Conservation (phyloP, 345 rosid genomes). For the Eucalyptus curtisii region DNA sequence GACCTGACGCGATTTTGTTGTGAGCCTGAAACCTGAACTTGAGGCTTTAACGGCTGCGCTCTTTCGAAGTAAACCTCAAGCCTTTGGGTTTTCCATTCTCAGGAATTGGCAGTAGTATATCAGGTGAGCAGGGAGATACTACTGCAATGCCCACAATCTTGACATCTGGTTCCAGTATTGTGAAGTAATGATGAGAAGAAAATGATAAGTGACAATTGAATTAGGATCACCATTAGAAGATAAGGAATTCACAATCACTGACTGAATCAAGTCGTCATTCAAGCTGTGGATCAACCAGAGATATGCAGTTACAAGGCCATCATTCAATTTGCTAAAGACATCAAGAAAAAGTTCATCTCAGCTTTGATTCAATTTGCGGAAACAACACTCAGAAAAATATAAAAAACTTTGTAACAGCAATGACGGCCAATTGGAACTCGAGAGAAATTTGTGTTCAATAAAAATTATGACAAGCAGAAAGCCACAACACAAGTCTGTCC, state of each 20-base stretch:
- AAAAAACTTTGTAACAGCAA: background rate
- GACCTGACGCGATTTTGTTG: conserved; percentile 86
- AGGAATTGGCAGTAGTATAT: conserved; percentile 54
- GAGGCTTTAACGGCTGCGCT: conserved; percentile 64
- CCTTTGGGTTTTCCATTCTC: conserved; percentile 59
- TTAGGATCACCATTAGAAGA: background rate
- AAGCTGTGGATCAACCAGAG: background rate
- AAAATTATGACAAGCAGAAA: background rate
- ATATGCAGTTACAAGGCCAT: background rate
- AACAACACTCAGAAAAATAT: background rate
- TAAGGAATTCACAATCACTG: background rate
- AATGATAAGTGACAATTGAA: background rate
- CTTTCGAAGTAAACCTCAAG: conserved; percentile 78
- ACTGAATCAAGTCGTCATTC: background rate
- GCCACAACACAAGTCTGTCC: background rate
- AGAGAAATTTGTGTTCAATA: background rate
- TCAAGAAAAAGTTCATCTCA: background rate
- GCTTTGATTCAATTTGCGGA: background rate
- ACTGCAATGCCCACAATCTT: conserved; percentile 58
- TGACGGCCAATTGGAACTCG: background rate
- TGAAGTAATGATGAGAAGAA: background rate
- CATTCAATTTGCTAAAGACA: background rate
- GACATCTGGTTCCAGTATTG: conserved; percentile 66
- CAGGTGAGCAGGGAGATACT: conserved; percentile 54
- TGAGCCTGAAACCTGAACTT: conserved; percentile 53